Evolutionary conservation across 805 yeast species (phyloP), one percentile per base, ranked within the genome.

Genomic region (Geotrichum ghanense): DNA sequence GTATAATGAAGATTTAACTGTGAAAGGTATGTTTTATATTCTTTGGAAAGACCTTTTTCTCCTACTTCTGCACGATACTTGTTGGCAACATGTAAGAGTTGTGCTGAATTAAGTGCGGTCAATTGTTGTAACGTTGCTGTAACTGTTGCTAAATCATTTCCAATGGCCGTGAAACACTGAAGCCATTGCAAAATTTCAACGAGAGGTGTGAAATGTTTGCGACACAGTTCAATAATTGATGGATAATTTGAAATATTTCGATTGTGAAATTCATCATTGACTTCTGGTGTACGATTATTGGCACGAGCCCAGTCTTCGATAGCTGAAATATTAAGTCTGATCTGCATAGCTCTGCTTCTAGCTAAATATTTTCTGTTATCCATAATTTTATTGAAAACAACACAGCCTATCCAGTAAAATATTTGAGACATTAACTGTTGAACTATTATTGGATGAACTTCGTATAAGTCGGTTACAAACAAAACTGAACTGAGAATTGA

Each of bases 271-370:
- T 54, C 58, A 40, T 56, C 60, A 25, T 53, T 53, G 21, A 62
- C 54, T 46, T 61, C 63, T 12, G 78, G 76, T 23, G 70, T 69
- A 53, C 74, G 68, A 56, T 79, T 77, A 54, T 80, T 82, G 3
- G 76, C 71, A 50, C 95, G 75, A 24, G 90, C 74, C 99, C 99
- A 92, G 58, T 92, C 96, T 63, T 92, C 97, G 41, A 92, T 65
- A 3, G 83, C 75, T 0, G 96, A 87, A 7, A 92, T 57, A 56
- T 92, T 92, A 46, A 92, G 73, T 47, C 97, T 70, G 42, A 92
- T 81, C 60, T 92, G 97, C 64, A 92, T 78, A 0, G 97, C 97
- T 51, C 81, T 76, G 0, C 86, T 74, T 49, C 99, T 74, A 0
- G 95, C 77, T 44, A 83, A 71, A 53, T 82, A 82, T 55, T 76